Percentiles rank a stretch among this genome's conserved stretches.
phyloP scores from a whole-genome alignment of 441 rosid species.

The Jatropha multifida region DNA sequence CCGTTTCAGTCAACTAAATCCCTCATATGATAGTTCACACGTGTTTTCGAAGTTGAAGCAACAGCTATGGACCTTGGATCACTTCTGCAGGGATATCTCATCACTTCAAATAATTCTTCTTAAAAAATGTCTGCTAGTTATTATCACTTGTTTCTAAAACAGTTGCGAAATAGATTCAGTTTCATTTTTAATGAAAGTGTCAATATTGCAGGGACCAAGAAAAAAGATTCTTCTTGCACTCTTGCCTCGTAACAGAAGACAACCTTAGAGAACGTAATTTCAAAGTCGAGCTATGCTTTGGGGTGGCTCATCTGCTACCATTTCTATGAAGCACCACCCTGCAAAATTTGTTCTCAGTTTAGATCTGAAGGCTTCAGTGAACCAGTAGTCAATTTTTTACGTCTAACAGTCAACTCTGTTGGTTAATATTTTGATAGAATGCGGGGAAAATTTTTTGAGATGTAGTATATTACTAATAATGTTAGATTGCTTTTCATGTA shows the following conservation, averaged over 20 bases:
- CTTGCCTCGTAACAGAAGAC: constrained; percentile 52
- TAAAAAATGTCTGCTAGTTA: not conserved
- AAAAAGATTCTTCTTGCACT: constrained; percentile 87
- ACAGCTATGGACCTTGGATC: not conserved
- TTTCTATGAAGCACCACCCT: constrained; percentile 16
- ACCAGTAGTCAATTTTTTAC: constrained; percentile 22
- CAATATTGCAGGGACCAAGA: constrained; percentile 79
- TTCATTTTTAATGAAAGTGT: not conserved
- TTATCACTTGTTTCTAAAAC: not conserved
- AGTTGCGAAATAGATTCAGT: too few species aligned
- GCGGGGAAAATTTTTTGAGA: constrained; percentile 20
- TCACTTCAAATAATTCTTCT: not conserved
- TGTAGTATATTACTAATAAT: constrained; percentile 20
- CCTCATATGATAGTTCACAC: not conserved
- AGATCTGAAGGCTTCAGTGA: constrained; percentile 1
- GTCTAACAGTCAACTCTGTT: not conserved
- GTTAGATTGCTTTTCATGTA: not conserved
- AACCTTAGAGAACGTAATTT: constrained; percentile 24
- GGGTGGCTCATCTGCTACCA: constrained; percentile 15
- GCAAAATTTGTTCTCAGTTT: constrained; percentile 11
- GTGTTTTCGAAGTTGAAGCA: not conserved
- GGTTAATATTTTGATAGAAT: constrained; percentile 8
- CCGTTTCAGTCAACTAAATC: not conserved
- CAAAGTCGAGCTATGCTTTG: not conserved
- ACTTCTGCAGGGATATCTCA: not conserved